These are phyloP conservation scores for Clonostachys rosea DNA, from an alignment of 2,329 filamentous ascomycete genomes.

Conservation along the genomic window DNA sequence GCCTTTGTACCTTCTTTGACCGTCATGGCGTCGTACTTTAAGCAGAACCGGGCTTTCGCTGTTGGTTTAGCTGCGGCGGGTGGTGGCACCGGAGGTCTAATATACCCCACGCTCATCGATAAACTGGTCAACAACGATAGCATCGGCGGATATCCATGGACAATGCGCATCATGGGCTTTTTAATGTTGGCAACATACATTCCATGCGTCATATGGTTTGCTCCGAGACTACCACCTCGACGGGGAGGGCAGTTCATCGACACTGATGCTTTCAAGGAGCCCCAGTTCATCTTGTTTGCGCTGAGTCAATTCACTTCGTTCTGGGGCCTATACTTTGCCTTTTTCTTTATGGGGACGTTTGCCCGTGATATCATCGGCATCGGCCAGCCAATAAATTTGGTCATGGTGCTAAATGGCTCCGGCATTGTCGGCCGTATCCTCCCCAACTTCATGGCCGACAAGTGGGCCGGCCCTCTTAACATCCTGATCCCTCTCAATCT, in stretches of 20 bases:
- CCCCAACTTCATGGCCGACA: slow-evolving; percentile 55
- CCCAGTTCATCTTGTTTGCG: slow-evolving; percentile 24
- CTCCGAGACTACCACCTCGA: slow-evolving; percentile 30
- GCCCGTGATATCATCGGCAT: slow-evolving; percentile 24
- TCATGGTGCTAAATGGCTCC: slow-evolving; percentile 62
- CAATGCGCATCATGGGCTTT: slow-evolving; percentile 18
- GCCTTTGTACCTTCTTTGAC: slow-evolving; percentile 29
- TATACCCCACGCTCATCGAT: slow-evolving; percentile 20
- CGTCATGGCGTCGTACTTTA: slow-evolving; percentile 25
- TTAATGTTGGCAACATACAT: slow-evolving; percentile 21
- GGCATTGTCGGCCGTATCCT: slow-evolving; percentile 53
- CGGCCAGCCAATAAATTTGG: slow-evolving; percentile 49
- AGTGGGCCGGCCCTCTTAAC: slow-evolving; percentile 50
- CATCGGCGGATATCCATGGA: slow-evolving; percentile 19
- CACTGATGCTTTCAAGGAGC: slow-evolving; percentile 32
- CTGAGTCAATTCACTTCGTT: slow-evolving; percentile 25
- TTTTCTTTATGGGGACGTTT: slow-evolving; percentile 46
- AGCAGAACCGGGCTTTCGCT: slow-evolving; percentile 15
- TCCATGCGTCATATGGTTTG: slow-evolving; percentile 21
- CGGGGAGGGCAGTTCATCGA: slow-evolving; percentile 36
- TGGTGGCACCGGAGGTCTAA: slow-evolving; percentile 20
- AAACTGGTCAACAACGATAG: slow-evolving; percentile 5
- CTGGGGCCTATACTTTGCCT: slow-evolving; percentile 30
- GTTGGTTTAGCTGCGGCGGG: slow-evolving; percentile 25
- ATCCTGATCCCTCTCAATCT: slow-evolving; percentile 45